Conservation (phyloP, 176 grass and related monocot genomes). For the Typha latifolia region DNA sequence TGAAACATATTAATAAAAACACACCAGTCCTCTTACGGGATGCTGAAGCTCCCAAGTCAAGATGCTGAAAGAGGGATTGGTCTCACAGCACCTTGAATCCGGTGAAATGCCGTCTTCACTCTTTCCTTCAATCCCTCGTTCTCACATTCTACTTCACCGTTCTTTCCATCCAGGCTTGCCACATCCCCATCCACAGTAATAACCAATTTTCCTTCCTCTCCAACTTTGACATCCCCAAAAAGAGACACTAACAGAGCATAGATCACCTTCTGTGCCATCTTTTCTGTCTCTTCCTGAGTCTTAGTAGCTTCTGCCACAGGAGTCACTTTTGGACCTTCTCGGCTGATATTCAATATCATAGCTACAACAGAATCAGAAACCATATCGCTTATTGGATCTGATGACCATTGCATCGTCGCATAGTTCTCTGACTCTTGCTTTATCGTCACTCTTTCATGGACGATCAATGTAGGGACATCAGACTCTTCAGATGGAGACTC, state of each 20-base stretch:
- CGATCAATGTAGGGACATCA: constrained; percentile 53
- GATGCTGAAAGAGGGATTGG: constrained; percentile 51
- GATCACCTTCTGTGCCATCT: constrained; percentile 56
- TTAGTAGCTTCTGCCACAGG: constrained; percentile 40
- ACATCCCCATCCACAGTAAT: constrained; percentile 58
- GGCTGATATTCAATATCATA: constrained; percentile 70
- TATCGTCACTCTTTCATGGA: constrained; percentile 63
- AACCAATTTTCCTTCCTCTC: constrained; percentile 63
- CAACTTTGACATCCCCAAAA: constrained; percentile 74
- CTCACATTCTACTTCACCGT: constrained; percentile 71
- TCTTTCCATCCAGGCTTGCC: constrained; percentile 51
- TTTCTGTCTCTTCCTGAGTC: constrained; percentile 59
- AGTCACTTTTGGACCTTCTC: constrained; percentile 63
- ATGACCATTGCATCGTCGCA: constrained; percentile 69
- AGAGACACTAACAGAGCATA: constrained; percentile 64
- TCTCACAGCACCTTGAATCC: constrained; percentile 64
- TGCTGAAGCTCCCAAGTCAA: constrained; percentile 22
- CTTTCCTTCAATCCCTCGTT: constrained; percentile 51
- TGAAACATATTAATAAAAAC: too few species aligned
- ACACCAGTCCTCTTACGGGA: background rate
- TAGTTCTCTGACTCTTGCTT: constrained; percentile 69
- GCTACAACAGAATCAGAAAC: constrained; percentile 91
- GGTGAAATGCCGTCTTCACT: constrained; percentile 51
- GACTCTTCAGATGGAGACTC: constrained; percentile 44
- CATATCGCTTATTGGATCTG: constrained; percentile 92